A percentile compares a stretch with the other conserved stretches of the same genome.
These are phyloP conservation scores for Chlorella sp. DNA, from an alignment of 139 green algal genomes.

Conservation along the genomic window DNA sequence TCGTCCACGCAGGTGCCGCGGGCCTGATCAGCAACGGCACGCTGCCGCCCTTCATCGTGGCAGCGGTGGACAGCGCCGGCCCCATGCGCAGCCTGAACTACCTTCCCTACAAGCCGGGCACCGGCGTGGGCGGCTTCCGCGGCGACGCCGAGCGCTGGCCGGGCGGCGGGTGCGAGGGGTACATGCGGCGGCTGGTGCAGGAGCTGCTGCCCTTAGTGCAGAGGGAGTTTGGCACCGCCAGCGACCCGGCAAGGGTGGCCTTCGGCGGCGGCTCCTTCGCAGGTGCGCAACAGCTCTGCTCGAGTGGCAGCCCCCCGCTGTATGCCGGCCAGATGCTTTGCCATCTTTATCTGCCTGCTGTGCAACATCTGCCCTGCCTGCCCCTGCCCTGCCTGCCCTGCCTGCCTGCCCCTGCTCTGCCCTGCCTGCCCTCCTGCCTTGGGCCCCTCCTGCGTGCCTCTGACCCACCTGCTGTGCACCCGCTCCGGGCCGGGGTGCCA, in stretches of 20 bases:
- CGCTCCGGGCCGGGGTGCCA: neutral
- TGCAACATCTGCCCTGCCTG: too few relatives aligned
- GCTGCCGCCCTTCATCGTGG: constrained; percentile 56
- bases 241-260: constrained; percentile 35
- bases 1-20: constrained; percentile 20
- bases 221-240: constrained; percentile 28
- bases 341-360: too few relatives aligned
- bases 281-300: neutral
- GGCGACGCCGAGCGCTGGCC: constrained; percentile 56
- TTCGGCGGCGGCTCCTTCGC: constrained; percentile 63
- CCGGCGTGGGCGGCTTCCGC: constrained; percentile 45
- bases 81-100: constrained; percentile 64
- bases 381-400: too few relatives aligned
- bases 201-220: constrained; percentile 60
- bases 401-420: too few relatives aligned
- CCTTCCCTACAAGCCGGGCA: constrained; percentile 62
- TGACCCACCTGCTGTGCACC: neutral
- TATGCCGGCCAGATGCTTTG: too few relatives aligned
- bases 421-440: too few relatives aligned
- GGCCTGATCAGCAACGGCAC: constrained; percentile 41
- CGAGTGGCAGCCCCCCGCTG: neutral
- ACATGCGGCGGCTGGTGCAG: constrained; percentile 50
- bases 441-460: too few relatives aligned
- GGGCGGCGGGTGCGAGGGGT: constrained; percentile 52
- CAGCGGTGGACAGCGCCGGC: constrained; percentile 60